phyloP scores from a whole-genome alignment of 164 flowering plant species.

The Liriodendron chinense region DNA sequence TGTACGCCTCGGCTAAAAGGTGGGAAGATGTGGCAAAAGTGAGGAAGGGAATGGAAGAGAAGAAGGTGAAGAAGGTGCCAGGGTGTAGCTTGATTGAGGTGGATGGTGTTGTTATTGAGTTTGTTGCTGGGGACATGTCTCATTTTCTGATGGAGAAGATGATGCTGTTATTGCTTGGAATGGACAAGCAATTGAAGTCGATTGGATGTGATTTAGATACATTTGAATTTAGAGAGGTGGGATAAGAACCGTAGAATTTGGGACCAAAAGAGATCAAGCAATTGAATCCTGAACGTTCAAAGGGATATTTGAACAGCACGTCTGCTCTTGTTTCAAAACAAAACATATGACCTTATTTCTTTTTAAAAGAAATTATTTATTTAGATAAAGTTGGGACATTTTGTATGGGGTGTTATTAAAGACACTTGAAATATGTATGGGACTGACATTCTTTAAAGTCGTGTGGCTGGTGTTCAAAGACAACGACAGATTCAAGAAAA shows the following conservation, averaged over 20 bases:
- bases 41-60: slow-evolving; percentile 50
- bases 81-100: slow-evolving; percentile 55
- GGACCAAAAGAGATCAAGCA: not conserved
- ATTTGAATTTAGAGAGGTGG: not conserved
- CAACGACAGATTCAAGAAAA: too few species aligned
- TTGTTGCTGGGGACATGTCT: slow-evolving; percentile 39
- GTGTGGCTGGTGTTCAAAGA: too few species aligned
- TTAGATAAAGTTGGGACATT: not conserved
- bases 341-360: not conserved
- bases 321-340: not conserved
- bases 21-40: slow-evolving; percentile 53
- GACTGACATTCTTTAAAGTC: too few species aligned
- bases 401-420: not conserved
- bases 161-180: slow-evolving; percentile 18
- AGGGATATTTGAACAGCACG: not conserved
- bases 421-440: too few species aligned
- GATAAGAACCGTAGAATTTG: not conserved
- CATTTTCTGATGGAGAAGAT: slow-evolving; percentile 26
- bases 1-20: slow-evolving; percentile 41
- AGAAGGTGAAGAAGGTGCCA: slow-evolving; percentile 41
- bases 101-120: slow-evolving; percentile 35
- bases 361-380: too few species aligned
- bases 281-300: not conserved
- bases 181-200: slow-evolving; percentile 32
- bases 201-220: slow-evolving; percentile 18